These are phyloP conservation scores for Alternaria arbusti DNA, from an alignment of 2,329 filamentous ascomycete species.

Conservation along the genomic window DNA sequence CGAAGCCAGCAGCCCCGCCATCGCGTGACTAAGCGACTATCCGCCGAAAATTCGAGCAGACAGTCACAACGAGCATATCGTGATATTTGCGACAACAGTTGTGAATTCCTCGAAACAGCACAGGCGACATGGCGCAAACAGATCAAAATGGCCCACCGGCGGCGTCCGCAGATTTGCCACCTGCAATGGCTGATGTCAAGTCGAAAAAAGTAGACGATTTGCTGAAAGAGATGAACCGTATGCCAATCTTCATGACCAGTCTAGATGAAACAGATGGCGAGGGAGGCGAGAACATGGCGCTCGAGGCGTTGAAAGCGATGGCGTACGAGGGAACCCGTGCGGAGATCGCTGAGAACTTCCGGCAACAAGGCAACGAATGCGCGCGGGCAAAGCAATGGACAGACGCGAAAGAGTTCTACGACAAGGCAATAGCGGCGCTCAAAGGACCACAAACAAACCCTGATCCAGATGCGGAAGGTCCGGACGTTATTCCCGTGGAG, in stretches of 20 bases:
- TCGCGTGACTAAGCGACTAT: slow-evolving; percentile 30
- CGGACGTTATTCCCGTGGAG: slow-evolving; percentile 53
- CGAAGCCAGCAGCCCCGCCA: slow-evolving; percentile 5
- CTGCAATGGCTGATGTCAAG: slow-evolving; percentile 63
- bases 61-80: slow-evolving; percentile 7
- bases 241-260: slow-evolving; percentile 95
- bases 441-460: slow-evolving; percentile 60
- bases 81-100: neutral
- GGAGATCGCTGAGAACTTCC: slow-evolving; percentile 84
- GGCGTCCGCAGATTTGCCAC: slow-evolving; percentile 59
- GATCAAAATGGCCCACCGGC: slow-evolving; percentile 16
- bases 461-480: slow-evolving; percentile 49
- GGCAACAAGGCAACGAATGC: slow-evolving; percentile 89
- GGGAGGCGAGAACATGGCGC: slow-evolving; percentile 76
- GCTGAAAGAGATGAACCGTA: slow-evolving; percentile 69
- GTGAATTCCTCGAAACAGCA: neutral
- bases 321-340: slow-evolving; percentile 90
- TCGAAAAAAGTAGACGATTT: slow-evolving; percentile 66
- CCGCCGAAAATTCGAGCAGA: slow-evolving; percentile 20
- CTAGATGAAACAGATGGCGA: slow-evolving; percentile 68
- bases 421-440: slow-evolving; percentile 79
- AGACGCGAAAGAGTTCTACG: slow-evolving; percentile 91
- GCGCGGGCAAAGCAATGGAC: slow-evolving; percentile 75
- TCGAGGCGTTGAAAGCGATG: slow-evolving; percentile 87
- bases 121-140: slow-evolving; percentile 24